Percentiles rank a stretch among this genome's conserved stretches.
phyloP scores from a whole-genome alignment of 768 basidiomycete species.

The Podaxis rugospora region DNA sequence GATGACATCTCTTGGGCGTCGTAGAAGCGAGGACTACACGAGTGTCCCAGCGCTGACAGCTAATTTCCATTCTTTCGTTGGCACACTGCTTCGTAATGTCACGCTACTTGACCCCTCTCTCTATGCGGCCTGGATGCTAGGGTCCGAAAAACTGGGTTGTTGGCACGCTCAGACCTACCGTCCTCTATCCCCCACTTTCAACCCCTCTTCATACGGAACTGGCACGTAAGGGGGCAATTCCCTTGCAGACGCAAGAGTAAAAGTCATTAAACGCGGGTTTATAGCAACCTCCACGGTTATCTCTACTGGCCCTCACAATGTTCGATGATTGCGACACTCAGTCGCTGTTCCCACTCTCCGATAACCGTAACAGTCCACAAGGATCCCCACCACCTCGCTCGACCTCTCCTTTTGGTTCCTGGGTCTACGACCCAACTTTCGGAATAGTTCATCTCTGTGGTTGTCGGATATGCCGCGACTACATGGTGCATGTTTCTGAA shows the following conservation, averaged over 20 bases:
- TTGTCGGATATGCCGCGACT: constrained; percentile 14
- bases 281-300: not conserved
- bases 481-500: constrained; percentile 14
- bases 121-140: not conserved
- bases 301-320: not conserved
- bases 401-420: not conserved
- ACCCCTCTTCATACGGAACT: not conserved
- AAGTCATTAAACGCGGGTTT: not conserved
- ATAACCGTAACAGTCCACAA: not conserved
- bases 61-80: not conserved
- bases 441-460: constrained; percentile 15
- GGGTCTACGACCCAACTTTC: constrained; percentile 14
- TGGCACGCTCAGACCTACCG: not conserved
- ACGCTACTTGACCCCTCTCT: not conserved
- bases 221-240: not conserved
- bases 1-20: not conserved
- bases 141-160: not conserved
- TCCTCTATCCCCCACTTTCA: not conserved
- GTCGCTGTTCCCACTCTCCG: not conserved
- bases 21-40: not conserved
- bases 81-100: not conserved
- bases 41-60: not conserved
- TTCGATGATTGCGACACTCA: not conserved
- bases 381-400: not conserved
- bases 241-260: not conserved